Evolutionary conservation across 1,139 yeast species (phyloP), one percentile per base, ranked within the genome.

Genomic region (Pichia terricola): DNA sequence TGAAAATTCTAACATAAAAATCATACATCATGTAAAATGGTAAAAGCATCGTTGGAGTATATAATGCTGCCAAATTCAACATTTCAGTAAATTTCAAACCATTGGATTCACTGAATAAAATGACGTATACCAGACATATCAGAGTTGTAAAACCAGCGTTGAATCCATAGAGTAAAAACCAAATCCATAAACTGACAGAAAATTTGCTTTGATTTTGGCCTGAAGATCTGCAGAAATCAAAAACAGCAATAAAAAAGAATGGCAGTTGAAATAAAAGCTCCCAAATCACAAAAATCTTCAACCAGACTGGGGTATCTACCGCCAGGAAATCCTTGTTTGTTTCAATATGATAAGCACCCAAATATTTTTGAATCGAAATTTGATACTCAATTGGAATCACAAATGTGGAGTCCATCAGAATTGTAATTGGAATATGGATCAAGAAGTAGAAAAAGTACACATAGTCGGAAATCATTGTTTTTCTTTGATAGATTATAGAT

Each of bases 221-320:
- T 8, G 10, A 7, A 9, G 46, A 30, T 16, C 22, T 16, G 22
- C 22, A 16, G 44, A 55, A 60, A 39, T 55, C 47, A 25, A 45
- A 37, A 2, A 63, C 60, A 1, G 67, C 81, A 44, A 66, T 58
- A 42, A 81, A 58, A 61, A 89, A 89, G 31, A 83, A 68, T 0
- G 97, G 97, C 42, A 83, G 62, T 63, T 89, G 97, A 55, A 83
- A 72, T 3, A 78, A 45, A 42, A 88, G 53, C 61, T 89, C 97
- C 41, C 86, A 59, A 54, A 72, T 63, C 1, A 88, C 94, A 61
- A 82, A 87, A 35, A 74, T 64, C 50, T 72, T 66, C 46, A 89
- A 70, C 96, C 96, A 88, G 2, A 59, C 52, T 1, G 82, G 79
- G 5, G 84, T 77, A 11, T 70, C 62, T 3, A 62, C 59, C 11